A percentile compares a stretch with the other conserved stretches of the same genome.
phyloP scores from a whole-genome alignment of 225 moss, liverwort and hornwort species.

The Marchantia polymorpha region DNA sequence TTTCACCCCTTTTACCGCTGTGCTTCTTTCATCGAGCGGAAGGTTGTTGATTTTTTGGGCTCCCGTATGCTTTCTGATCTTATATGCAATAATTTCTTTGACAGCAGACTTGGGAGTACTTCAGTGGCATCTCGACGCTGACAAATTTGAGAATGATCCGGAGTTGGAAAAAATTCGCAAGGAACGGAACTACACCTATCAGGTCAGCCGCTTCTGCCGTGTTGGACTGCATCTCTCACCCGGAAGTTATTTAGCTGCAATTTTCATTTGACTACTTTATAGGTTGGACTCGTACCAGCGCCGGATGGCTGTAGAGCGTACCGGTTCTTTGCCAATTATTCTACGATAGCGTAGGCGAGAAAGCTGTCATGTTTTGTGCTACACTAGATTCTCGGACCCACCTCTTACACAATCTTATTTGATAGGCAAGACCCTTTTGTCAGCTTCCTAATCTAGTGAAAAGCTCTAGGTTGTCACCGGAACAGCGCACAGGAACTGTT shows the following conservation, averaged over 20 bases:
- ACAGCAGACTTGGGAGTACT: constrained; percentile 70
- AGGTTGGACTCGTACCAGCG: not conserved
- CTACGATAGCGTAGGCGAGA: not conserved
- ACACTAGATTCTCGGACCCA: not conserved
- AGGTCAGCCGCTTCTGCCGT: constrained; percentile 36
- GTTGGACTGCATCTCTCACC: not conserved
- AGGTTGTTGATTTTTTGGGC: not conserved
- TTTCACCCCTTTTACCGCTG: not conserved
- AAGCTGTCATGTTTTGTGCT: not conserved
- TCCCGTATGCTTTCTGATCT: not conserved
- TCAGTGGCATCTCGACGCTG: constrained; percentile 84
- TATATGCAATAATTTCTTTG: not conserved
- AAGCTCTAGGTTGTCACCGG: no score
- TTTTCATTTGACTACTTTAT: not conserved
- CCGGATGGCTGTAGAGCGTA: not conserved
- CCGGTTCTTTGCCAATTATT: not conserved
- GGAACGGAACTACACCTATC: constrained; percentile 75
- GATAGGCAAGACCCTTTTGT: not conserved
- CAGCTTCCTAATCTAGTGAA: not conserved
- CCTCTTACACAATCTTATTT: not conserved
- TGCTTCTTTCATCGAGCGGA: not conserved
- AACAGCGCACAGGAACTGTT: no score
- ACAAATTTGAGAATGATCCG: constrained; percentile 60
- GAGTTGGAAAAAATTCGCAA: constrained; percentile 65
- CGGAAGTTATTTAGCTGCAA: not conserved